Evolutionary conservation across 768 basidiomycete species (phyloP), one percentile per base, ranked within the genome.

Genomic region (Boletus pseudo-olivaceus): DNA sequence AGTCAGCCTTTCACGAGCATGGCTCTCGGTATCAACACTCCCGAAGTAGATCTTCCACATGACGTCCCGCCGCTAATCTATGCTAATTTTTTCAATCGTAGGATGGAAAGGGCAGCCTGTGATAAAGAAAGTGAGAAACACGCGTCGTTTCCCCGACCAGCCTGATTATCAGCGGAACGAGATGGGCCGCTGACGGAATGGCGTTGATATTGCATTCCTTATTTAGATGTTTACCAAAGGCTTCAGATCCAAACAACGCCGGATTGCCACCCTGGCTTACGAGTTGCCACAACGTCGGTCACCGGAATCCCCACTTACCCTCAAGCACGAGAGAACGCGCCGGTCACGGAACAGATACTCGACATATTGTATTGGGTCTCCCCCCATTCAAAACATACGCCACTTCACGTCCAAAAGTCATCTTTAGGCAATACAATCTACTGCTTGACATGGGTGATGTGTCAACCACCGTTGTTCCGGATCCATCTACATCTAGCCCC

Each of bases 221-320:
- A 46, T 56, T 46, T 54, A 17, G 51, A 34, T 64, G 39, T 66
- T 67, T 66, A 19, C 35, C 59, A 66, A 66, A 52, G 15, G 59
- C 65, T 47, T 66, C 62, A 55, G 60, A 66, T 67, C 65, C 62
- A 66, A 66, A 66, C 58, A 66, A 65, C 55, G 40, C 39, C 52
- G 0, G 17, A 43, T 58, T 53, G 47, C 37, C 7, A 14, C 32
- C 30, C 30, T 32, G 30, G 34, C 39, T 39, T 35, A 49, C 50
- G 39, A 20, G 32, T 42, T 30, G 37, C 47, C 50, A 56, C 55
- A 41, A 45, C 50, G 4, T 40, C 10, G 43, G 4, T 45, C 37
- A n/a, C 26, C 45, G 15, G 42, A 43, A 44, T 44, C 44, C 49
- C n/a, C 26, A 51, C 34, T 14, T 14, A 47, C 41, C 0, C 56